These are phyloP conservation scores for Sistotremastrum suecicum DNA, from an alignment of 768 basidiomycete genomes.

Conservation along the genomic window DNA sequence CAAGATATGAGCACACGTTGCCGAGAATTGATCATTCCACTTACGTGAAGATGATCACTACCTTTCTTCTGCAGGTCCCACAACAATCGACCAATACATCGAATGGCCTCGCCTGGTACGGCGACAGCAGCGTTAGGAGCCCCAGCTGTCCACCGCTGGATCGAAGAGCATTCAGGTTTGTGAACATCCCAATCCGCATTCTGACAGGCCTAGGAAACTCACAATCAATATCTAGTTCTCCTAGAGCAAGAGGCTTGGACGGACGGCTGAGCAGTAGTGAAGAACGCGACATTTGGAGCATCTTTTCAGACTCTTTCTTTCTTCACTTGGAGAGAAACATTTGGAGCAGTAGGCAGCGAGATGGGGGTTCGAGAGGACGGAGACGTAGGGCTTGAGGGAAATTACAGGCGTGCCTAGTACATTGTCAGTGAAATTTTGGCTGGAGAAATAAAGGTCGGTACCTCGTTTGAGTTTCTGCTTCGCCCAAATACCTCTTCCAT, in stretches of 20 bases:
- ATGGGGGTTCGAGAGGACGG: slow-evolving; percentile 48
- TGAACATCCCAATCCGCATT: slow-evolving; percentile 60
- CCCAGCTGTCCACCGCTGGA: slow-evolving; percentile 40
- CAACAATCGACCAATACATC: slow-evolving; percentile 64
- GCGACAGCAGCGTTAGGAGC: slow-evolving; percentile 32
- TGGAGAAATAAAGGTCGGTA: slow-evolving; percentile 9
- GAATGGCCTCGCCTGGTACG: slow-evolving; percentile 63
- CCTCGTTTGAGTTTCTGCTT: slow-evolving; percentile 23
- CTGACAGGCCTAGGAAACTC: slow-evolving; percentile 45
- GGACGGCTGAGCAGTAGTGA: slow-evolving; percentile 64
- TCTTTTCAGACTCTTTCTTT: slow-evolving; percentile 34
- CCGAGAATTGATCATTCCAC: slow-evolving; percentile 10
- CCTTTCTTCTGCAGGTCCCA: slow-evolving; percentile 50
- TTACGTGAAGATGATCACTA: slow-evolving; percentile 40
- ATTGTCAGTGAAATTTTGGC: not conserved
- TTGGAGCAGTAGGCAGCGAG: slow-evolving; percentile 55
- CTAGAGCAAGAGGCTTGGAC: slow-evolving; percentile 13
- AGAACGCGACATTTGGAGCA: slow-evolving; percentile 62
- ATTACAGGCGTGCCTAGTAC: slow-evolving; percentile 44
- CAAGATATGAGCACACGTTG: not conserved
- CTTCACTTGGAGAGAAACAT: slow-evolving; percentile 33
- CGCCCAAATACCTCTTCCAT: slow-evolving; percentile 35
- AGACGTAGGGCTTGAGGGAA: slow-evolving; percentile 42
- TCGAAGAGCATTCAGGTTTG: slow-evolving; percentile 62
- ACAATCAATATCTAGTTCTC: not conserved